A percentile compares a stretch with the other conserved stretches of the same genome.
Evolutionary conservation across 2,329 filamentous ascomycete genomes (phyloP).

Genomic region (Rachicladosporium sp.): DNA sequence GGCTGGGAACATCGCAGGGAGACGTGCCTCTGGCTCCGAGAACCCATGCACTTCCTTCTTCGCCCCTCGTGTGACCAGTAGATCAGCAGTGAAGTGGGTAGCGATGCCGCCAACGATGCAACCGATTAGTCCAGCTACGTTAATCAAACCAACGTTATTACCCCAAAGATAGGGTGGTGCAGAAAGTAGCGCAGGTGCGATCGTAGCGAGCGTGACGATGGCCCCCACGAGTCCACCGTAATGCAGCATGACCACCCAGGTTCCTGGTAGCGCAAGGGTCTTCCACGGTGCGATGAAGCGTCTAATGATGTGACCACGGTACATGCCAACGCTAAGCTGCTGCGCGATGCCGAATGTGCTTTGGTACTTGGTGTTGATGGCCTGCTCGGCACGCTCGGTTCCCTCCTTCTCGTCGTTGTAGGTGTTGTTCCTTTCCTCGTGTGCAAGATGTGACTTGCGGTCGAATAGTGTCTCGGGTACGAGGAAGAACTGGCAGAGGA

Average conservation of each 20-base stretch:
- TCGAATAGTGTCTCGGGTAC: constrained; percentile 30
- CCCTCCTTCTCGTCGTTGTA: constrained; percentile 1
- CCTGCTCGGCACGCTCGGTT: constrained; percentile 11
- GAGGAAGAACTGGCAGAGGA: constrained; percentile 25
- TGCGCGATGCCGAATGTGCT: constrained; percentile 7
- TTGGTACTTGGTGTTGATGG: constrained; percentile 7
- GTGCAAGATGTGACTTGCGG: constrained; percentile 17
- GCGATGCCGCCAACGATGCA: constrained; percentile 24
- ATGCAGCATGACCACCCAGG: constrained; percentile 30
- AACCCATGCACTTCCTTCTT: constrained; percentile 25
- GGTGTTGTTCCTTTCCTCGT: constrained; percentile 3
- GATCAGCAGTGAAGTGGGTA: constrained; percentile 28
- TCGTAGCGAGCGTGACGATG: constrained; percentile 27
- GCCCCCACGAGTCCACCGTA: constrained; percentile 31
- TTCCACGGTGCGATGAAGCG: constrained; percentile 28
- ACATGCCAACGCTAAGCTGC: constrained; percentile 26
- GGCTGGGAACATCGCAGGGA: constrained; percentile 27
- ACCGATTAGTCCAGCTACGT: constrained; percentile 27
- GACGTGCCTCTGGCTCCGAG: constrained; percentile 28
- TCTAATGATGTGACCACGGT: constrained; percentile 21
- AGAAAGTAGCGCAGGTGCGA: constrained; percentile 27
- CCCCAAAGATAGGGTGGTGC: constrained; percentile 32
- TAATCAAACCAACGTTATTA: constrained; percentile 26
- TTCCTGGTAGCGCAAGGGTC: constrained; percentile 27
- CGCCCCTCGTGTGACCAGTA: constrained; percentile 25